Base-by-base conservation (phyloP, 441 rosid species). In the Gossypium schwendimanii region DNA sequence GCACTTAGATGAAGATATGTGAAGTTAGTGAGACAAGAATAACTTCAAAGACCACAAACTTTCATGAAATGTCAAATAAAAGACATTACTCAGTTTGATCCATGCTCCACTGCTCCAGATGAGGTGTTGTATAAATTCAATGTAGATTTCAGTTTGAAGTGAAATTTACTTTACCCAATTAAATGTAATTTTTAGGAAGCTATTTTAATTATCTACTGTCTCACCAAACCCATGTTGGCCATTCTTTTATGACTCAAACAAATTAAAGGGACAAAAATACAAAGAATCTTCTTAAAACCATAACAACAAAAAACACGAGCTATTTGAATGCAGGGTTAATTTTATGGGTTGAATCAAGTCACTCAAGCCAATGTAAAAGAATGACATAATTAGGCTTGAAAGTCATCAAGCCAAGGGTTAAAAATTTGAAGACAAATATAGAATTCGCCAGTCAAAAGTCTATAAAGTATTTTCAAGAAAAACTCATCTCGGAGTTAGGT, bases 1-100 rank as follows among this genome's bases (percentile, higher is more conserved):
- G 96, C 82, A 74, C 74, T 67, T 24, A 76, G 50, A 69, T 50
- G n/a, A 54, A 68, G 58, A 47, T 47, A 23, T 26, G 17, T 45
- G 63, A 53, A 67, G 72, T 10, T 59, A 49, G 75, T 9, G 24
- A n/a, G 31, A 55, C 4, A 5, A 63, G 50, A 70, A 60, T 33
- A 63, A 49, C 4, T 20, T 58, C n/a, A 28, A 58, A 66, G 49
- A 41, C 11, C 52, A 83, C 50, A 68, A 15, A 18, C 3, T 67
- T 49, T 2, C 59, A 50, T 28, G 15, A 49, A 49, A 49, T 67
- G 24, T 49, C 59, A 50, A 50, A 4, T 50, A 68, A 50, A 20
- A 50, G 28, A 10, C 15, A 4, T 10, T 2, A 28, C 9, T 4
- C 23, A 26, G 39, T 55, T 8, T 68, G 59, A 18, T 50, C 60